Evolutionary conservation across 139 green algal genomes (phyloP), one percentile per base, ranked within the genome.

Genomic region (Eudorina sp.): DNA sequence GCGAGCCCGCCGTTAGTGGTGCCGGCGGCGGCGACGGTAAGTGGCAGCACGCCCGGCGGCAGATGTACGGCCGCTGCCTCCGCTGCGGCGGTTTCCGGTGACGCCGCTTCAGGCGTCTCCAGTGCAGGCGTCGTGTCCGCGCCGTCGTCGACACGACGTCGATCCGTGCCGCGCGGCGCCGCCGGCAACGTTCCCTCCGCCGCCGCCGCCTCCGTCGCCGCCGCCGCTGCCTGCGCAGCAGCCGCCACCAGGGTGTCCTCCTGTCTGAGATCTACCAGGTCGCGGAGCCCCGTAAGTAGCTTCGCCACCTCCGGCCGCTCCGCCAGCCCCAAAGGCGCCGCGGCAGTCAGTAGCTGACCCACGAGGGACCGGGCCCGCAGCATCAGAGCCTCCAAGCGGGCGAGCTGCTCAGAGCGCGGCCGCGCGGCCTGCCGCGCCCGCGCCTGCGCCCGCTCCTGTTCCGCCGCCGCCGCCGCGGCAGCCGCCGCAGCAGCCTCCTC

Each of bases 321-420:
- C 55, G 29, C 11, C 5, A 75, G 58, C 3, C 55, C 40, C 53
- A 75, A 40, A 6, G 40, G 40, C 40, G n/a, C 55, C 40, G 78
- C 58, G 3, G 25, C 58, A 0, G 27, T 45, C 40, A 85, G 55
- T 40, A 85, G 19, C 55, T 74, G 31, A 8, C 40, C 31, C 4
- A 58, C 38, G 3, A 62, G 31, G 38, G 13, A 11, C 2, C 78
- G 40, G 2, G 78, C 55, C 25, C 58, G 55, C 36, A 43, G 55
- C 78, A 74, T 64, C 53, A 85, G 40, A 9, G 58, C 78, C 55
- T 74, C 78, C 13, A 84, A 38, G 4, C 53, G 19, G 6, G 21
- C 36, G 1, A 53, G 36, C 53, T 72, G 36, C 36, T 27, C 36
- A 0, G 21, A 5, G 36, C 21, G 53, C 36, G 7, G 21, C 14